phyloP scores from a whole-genome alignment of 345 rosid species.

The Pseudoturritis turrita region DNA sequence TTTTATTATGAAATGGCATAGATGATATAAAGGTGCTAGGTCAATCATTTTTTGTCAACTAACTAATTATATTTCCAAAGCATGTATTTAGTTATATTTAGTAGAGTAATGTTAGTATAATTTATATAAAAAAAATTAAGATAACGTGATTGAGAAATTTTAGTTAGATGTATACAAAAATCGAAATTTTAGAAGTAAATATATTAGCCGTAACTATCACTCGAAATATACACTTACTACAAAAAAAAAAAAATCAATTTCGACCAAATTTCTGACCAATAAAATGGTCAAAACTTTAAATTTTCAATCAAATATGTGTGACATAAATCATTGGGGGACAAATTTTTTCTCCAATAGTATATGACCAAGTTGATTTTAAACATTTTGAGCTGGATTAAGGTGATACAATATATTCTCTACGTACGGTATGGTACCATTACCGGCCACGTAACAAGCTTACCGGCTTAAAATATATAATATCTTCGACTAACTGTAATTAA shows the following conservation, averaged over 20 bases:
- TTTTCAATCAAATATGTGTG: no score
- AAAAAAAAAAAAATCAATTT: no score
- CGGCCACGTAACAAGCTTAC: slow-evolving; percentile 10
- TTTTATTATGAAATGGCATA: background rate
- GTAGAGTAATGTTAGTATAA: background rate
- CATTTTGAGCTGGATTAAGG: background rate
- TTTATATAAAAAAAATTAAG: background rate
- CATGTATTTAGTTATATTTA: background rate
- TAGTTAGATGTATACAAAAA: no score
- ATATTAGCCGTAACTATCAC: slow-evolving; percentile 8
- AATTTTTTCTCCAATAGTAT: background rate
- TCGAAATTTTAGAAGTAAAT: background rate
- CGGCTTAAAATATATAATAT: background rate
- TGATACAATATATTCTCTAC: slow-evolving; percentile 1
- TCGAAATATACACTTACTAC: background rate
- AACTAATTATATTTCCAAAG: background rate
- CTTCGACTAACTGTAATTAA: background rate
- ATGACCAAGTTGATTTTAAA: background rate
- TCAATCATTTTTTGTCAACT: background rate
- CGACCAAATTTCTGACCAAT: no score
- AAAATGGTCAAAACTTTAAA: no score
- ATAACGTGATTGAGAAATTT: background rate
- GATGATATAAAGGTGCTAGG: background rate
- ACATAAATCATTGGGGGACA: background rate
- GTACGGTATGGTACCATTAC: slow-evolving; percentile 26